Percentiles rank a stretch among this genome's conserved stretches.
Conservation (phyloP, 495 filamentous ascomycete species). For the Neurospora sp. region DNA sequence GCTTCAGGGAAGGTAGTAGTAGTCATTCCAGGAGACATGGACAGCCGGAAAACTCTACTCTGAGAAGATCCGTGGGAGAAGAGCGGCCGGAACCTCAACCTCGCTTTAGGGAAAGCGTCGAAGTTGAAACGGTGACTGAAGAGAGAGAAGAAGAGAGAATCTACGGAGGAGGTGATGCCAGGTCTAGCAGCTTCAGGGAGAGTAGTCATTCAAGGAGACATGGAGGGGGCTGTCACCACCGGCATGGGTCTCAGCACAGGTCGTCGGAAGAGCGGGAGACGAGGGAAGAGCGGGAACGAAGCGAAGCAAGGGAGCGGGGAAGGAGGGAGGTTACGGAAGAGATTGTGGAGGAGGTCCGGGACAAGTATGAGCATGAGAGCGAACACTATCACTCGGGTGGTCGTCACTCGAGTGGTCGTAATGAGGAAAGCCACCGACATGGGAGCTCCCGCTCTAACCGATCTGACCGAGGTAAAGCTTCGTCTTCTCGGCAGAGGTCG, state of each 20-base stretch:
- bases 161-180: not conserved
- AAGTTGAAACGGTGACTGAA: not conserved
- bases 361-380: constrained; percentile 30
- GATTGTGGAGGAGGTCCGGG: constrained; percentile 73
- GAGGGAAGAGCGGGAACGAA: constrained; percentile 16
- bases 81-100: not conserved
- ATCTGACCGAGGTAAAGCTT: not conserved
- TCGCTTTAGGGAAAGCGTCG: not conserved
- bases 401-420: not conserved
- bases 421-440: not conserved
- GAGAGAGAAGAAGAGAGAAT: not conserved
- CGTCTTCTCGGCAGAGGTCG: not conserved
- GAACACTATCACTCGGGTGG: not conserved
- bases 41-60: not conserved
- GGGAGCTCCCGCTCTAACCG: not conserved
- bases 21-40: not conserved
- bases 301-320: not conserved
- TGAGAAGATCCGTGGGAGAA: not conserved
- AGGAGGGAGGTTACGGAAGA: constrained; percentile 53
- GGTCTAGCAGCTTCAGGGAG: not conserved
- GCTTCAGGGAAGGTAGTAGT: not conserved
- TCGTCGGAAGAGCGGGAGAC: not conserved
- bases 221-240: not conserved
- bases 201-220: not conserved
- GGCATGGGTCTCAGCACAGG: not conserved